Evolutionary conservation across 257 asterid species (phyloP).

Genomic region (Echium plantagineum): DNA sequence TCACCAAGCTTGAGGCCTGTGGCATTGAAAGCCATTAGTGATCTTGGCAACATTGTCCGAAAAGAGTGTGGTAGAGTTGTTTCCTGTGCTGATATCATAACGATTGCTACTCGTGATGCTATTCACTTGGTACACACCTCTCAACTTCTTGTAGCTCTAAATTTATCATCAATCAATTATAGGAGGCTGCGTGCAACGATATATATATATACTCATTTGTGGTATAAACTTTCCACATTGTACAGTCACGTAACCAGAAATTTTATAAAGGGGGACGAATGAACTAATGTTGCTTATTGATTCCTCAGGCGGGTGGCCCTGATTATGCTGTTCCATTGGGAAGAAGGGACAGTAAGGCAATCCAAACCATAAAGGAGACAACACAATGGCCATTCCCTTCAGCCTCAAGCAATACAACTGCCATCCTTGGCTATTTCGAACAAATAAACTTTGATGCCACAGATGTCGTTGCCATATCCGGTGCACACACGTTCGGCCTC

Average conservation of each 20-base stretch:
- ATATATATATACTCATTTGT: too few relatives aligned
- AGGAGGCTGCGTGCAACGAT: too few relatives aligned
- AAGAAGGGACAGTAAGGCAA: conserved; percentile 39
- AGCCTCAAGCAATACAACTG: conserved; percentile 28
- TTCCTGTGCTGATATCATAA: too few relatives aligned
- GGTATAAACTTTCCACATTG: too few relatives aligned
- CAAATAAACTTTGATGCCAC: conserved; percentile 36
- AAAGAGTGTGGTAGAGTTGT: conserved; percentile 16
- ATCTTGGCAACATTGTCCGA: conserved; percentile 12
- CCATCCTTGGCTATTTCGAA: conserved; percentile 30
- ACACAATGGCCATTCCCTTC: conserved; percentile 51
- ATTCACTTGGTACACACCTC: too few relatives aligned
- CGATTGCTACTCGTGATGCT: too few relatives aligned
- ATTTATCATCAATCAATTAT: too few relatives aligned
- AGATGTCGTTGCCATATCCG: conserved; percentile 65
- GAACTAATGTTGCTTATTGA: too few relatives aligned
- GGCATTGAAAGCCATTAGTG: conserved; percentile 13
- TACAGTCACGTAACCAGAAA: too few relatives aligned
- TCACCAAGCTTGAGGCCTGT: conserved; percentile 8
- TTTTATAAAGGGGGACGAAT: too few relatives aligned
- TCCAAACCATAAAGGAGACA: conserved; percentile 32
- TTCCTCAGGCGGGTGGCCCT: conserved; percentile 53
- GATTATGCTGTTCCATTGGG: conserved; percentile 49
- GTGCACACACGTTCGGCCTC: conserved; percentile 78
- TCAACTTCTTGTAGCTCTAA: too few relatives aligned